Percentiles rank a stretch among this genome's conserved stretches.
Conservation (phyloP, 495 filamentous ascomycete species). For the Penicillium pancosmium region DNA sequence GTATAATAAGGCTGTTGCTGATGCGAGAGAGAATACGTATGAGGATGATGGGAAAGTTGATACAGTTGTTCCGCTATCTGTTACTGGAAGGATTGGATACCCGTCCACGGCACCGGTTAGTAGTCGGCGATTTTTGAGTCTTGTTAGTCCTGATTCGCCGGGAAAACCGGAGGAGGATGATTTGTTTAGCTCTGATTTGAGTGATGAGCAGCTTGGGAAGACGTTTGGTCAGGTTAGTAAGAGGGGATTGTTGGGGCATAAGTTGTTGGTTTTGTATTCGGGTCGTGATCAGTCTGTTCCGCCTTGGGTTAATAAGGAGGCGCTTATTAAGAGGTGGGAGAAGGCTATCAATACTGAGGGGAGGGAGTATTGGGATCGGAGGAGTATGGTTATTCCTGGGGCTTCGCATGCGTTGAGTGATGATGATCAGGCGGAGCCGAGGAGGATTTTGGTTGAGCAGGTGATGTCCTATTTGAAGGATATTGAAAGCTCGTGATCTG, state of each 20-base stretch:
- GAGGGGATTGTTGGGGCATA: conserved; percentile 52
- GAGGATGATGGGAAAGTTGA: conserved; percentile 30
- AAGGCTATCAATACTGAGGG: conserved; percentile 49
- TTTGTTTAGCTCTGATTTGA: conserved; percentile 79
- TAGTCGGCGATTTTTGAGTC: conserved; percentile 65
- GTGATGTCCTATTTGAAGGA: conserved; percentile 36
- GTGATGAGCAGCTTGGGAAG: conserved; percentile 52
- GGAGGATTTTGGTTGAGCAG: conserved; percentile 38
- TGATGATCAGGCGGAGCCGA: conserved; percentile 46
- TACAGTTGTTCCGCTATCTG: conserved; percentile 36
- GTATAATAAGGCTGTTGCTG: conserved; percentile 31
- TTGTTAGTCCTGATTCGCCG: conserved; percentile 57
- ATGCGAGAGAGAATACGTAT: conserved; percentile 26
- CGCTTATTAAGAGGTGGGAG: conserved; percentile 64
- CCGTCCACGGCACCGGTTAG: conserved; percentile 54
- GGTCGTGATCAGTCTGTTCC: conserved; percentile 75
- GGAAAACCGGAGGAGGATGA: conserved; percentile 73
- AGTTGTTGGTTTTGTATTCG: conserved; percentile 59
- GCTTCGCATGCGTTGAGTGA: conserved; percentile 53
- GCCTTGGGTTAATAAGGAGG: conserved; percentile 60
- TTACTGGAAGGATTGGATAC: conserved; percentile 41
- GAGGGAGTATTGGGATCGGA: conserved; percentile 38
- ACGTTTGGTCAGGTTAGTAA: conserved; percentile 66
- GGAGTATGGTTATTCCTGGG: conserved; percentile 45
- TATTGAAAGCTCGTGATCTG: conserved; percentile 18